A percentile compares a stretch with the other conserved stretches of the same genome.
phyloP scores from a whole-genome alignment of 352 stramenopile genomes.

The Phytophthora macrochlamydospora region DNA sequence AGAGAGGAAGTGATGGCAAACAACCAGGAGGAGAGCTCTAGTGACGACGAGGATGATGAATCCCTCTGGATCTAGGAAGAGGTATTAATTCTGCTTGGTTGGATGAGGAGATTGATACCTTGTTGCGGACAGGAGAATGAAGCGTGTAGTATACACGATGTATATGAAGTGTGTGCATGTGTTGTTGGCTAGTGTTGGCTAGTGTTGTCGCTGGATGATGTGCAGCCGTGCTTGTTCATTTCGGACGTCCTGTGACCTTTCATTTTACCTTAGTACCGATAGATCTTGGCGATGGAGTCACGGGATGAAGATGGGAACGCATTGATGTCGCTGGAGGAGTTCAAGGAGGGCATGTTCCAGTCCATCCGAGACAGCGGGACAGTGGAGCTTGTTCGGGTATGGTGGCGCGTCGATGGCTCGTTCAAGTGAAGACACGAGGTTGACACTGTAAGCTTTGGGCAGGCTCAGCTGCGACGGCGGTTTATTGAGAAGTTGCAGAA shows the following conservation, averaged over 20 bases:
- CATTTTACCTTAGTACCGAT: neutral
- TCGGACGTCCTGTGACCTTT: constrained; percentile 21
- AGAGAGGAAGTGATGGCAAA: constrained; percentile 21
- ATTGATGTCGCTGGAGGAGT: constrained; percentile 64
- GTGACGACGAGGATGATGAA: constrained; percentile 39
- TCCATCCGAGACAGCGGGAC: constrained; percentile 68
- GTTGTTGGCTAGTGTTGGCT: too few species aligned
- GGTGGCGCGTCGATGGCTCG: neutral
- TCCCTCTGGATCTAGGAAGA: constrained; percentile 46
- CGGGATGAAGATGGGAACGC: constrained; percentile 21
- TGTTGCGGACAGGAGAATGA: too few species aligned
- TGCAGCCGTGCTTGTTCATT: neutral
- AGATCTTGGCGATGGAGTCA: constrained; percentile 1
- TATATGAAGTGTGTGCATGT: too few species aligned
- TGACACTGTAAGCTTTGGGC: neutral
- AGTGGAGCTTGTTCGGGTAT: constrained; percentile 64
- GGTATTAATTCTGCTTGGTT: neutral
- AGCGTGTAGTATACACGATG: too few species aligned
- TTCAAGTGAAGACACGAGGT: too few species aligned
- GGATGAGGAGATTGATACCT: neutral
- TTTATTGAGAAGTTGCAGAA: constrained; percentile 79
- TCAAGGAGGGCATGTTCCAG: constrained; percentile 77
- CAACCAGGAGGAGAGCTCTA: constrained; percentile 29
- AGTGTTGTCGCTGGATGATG: too few species aligned
- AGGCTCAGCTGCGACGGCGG: constrained; percentile 67